phyloP scores from a whole-genome alignment of 495 filamentous ascomycete genomes.

The Penicillium angulare region DNA sequence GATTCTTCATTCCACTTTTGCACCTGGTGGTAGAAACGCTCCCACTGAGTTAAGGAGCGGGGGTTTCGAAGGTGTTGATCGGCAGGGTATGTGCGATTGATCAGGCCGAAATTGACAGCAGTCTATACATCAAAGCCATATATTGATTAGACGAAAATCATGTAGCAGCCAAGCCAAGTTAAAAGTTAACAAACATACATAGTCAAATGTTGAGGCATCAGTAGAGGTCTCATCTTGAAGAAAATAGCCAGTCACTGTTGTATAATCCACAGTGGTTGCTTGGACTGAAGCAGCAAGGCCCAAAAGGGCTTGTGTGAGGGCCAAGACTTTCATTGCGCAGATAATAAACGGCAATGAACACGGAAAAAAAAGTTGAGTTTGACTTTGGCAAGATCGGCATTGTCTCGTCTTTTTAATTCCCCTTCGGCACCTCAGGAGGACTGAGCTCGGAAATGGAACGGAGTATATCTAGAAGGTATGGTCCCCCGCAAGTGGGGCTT shows the following conservation, averaged over 20 bases:
- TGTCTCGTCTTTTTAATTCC: constrained; percentile 7
- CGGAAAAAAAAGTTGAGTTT: neutral
- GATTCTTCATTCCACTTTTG: constrained; percentile 51
- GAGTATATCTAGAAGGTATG: too few relatives aligned
- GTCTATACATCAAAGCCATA: constrained; percentile 37
- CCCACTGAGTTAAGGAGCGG: constrained; percentile 59
- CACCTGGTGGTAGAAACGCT: constrained; percentile 61
- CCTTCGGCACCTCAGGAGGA: too few relatives aligned
- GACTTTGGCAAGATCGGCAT: constrained; percentile 11
- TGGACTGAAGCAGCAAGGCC: constrained; percentile 21
- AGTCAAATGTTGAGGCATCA: constrained; percentile 63
- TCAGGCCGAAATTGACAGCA: constrained; percentile 63
- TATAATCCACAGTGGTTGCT: constrained; percentile 52
- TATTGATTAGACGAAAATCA: neutral
- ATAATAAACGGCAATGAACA: neutral
- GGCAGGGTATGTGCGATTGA: constrained; percentile 55
- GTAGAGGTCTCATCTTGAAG: constrained; percentile 66
- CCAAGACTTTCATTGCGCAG: constrained; percentile 30
- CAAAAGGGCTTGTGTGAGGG: constrained; percentile 18
- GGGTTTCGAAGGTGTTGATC: constrained; percentile 30
- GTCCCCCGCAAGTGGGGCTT: neutral
- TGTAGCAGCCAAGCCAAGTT: neutral
- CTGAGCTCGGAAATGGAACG: too few relatives aligned
- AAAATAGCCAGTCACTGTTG: constrained; percentile 67
- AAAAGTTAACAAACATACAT: constrained; percentile 40